Evolutionary conservation across 768 basidiomycete genomes (phyloP).

Genomic region (Lactarius hengduanensis): DNA sequence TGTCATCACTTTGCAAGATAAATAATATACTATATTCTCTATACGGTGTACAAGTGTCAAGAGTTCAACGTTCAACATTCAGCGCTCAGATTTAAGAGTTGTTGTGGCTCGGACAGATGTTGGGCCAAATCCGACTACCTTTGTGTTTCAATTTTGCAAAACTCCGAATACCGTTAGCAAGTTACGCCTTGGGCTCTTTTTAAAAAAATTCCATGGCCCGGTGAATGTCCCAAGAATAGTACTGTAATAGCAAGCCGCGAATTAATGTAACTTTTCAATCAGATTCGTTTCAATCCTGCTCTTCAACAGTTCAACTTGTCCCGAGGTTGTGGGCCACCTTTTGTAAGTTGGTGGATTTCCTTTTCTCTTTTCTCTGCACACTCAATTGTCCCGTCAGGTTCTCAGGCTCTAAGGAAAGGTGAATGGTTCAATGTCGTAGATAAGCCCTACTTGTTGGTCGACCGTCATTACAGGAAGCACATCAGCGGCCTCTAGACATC

Average conservation of each 20-base stretch:
- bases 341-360: neutral
- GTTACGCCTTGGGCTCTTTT: too few relatives aligned
- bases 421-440: neutral
- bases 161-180: neutral
- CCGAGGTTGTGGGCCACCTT: neutral
- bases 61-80: too few relatives aligned
- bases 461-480: neutral
- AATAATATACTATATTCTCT: too few relatives aligned
- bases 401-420: neutral
- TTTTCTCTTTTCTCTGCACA: neutral
- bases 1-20: too few relatives aligned
- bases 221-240: neutral
- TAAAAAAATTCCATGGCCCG: too few relatives aligned
- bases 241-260: neutral
- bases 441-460: neutral
- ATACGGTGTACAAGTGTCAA: too few relatives aligned
- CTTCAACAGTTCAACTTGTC: neutral
- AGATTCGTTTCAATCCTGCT: neutral
- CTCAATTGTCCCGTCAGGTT: neutral
- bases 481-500: neutral
- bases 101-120: too few relatives aligned
- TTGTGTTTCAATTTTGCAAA: neutral
- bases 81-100: too few relatives aligned
- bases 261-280: neutral
- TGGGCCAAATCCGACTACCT: neutral